Conservation (phyloP, 2,329 filamentous ascomycete species). For the Chaetothyriales sp. region DNA sequence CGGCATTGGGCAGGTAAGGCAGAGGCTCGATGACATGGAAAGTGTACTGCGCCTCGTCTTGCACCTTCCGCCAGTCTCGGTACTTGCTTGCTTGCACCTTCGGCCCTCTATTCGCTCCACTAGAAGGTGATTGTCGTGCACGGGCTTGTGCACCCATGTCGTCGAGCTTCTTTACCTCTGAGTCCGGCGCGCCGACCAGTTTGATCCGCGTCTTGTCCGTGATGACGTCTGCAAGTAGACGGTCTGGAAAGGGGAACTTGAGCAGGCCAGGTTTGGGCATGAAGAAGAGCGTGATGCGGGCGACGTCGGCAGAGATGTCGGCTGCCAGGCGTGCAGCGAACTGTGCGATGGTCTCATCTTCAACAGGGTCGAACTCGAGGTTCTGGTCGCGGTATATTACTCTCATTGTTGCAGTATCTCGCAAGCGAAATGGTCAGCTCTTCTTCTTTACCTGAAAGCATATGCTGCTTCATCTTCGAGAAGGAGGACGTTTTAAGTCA, state of each 20-base stretch:
- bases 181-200: slow-evolving; percentile 30
- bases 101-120: background rate
- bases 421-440: background rate
- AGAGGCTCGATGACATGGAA: slow-evolving; percentile 69
- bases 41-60: slow-evolving; percentile 58
- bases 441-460: background rate
- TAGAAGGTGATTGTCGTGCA: slow-evolving; percentile 17
- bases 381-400: slow-evolving; percentile 43
- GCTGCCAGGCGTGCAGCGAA: slow-evolving; percentile 25
- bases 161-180: slow-evolving; percentile 31
- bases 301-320: slow-evolving; percentile 26
- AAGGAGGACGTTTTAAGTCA: background rate
- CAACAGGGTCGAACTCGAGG: slow-evolving; percentile 34
- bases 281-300: slow-evolving; percentile 34
- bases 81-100: slow-evolving; percentile 12
- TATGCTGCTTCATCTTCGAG: too few relatives aligned
- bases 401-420: slow-evolving; percentile 25
- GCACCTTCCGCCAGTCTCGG: slow-evolving; percentile 21
- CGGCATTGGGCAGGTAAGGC: slow-evolving; percentile 60
- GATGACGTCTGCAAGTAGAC: slow-evolving; percentile 23
- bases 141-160: slow-evolving; percentile 23
- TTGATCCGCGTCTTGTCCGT: slow-evolving; percentile 33
- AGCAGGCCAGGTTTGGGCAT: slow-evolving; percentile 34
- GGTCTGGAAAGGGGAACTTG: slow-evolving; percentile 31
- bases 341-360: slow-evolving; percentile 38